Evolutionary conservation across 495 filamentous ascomycete species (phyloP).

Genomic region (Aspergillus sparsus): DNA sequence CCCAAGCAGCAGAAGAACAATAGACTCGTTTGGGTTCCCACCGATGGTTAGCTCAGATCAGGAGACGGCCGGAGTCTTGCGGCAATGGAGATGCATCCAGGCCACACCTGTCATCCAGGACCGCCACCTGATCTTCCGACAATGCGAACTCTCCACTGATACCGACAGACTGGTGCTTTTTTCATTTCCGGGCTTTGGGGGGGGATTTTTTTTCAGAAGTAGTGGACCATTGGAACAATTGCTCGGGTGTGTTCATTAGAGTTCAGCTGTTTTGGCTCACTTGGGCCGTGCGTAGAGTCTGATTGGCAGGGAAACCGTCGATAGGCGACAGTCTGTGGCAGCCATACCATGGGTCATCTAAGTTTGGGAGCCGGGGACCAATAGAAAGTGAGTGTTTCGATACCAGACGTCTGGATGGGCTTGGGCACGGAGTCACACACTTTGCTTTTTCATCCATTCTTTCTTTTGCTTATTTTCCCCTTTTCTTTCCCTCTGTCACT

Average conservation of each 20-base stretch:
- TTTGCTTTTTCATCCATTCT: neutral
- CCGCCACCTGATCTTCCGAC: slow-evolving; percentile 6
- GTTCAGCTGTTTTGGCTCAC: neutral
- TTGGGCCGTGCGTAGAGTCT: neutral
- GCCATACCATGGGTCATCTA: slow-evolving; percentile 6
- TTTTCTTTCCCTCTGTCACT: neutral
- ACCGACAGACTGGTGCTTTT: slow-evolving; percentile 18
- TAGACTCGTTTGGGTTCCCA: no score
- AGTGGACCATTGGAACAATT: slow-evolving; percentile 4
- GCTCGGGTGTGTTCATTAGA: slow-evolving; percentile 8
- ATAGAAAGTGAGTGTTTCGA: neutral
- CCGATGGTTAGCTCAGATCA: neutral
- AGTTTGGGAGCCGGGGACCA: slow-evolving; percentile 6
- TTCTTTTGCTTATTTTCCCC: neutral
- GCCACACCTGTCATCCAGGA: slow-evolving; percentile 1
- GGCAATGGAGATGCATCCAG: slow-evolving; percentile 2
- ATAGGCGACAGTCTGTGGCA: slow-evolving; percentile 1
- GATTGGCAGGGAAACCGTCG: neutral
- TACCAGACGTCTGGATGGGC: slow-evolving; percentile 3
- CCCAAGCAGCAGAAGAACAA: neutral
- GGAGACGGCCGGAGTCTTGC: neutral
- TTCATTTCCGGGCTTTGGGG: slow-evolving; percentile 8
- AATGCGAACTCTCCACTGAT: slow-evolving; percentile 12
- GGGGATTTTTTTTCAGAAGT: neutral
- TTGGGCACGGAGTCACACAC: neutral